Evolutionary conservation across 140 eudicot genomes (phyloP).

Genomic region (Cichorium intybus): DNA sequence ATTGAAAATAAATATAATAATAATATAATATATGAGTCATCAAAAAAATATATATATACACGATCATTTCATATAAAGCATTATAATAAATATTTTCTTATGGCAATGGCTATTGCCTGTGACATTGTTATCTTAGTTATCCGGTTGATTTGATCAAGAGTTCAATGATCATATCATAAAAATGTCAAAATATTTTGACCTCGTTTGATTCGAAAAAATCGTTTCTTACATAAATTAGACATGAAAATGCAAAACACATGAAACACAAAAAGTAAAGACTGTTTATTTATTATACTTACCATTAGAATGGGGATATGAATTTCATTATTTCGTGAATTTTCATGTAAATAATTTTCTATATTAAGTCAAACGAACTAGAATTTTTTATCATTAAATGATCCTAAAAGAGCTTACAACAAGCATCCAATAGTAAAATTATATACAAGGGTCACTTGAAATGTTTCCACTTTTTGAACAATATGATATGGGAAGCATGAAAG

Average conservation of each 20-base stretch:
- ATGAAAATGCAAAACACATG: not conserved
- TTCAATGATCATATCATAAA: not conserved
- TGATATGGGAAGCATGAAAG: not conserved
- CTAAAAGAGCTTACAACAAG: not conserved
- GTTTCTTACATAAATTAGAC: not conserved
- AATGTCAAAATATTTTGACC: too few relatives aligned
- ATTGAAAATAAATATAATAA: not conserved
- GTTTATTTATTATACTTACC: not conserved
- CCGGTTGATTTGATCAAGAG: not conserved
- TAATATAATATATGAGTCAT: not conserved
- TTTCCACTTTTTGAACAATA: not conserved
- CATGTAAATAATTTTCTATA: not conserved
- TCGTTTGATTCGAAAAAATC: not conserved
- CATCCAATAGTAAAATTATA: not conserved
- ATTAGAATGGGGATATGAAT: not conserved
- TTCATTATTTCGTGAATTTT: too few relatives aligned
- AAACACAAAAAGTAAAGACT: not conserved
- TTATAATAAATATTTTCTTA: too few relatives aligned
- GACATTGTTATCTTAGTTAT: too few relatives aligned
- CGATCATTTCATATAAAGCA: not conserved
- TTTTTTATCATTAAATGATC: too few relatives aligned
- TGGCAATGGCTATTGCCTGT: too few relatives aligned
- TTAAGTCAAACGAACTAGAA: not conserved
- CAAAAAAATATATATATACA: too few relatives aligned
- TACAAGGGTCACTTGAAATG: not conserved